A percentile compares a stretch with the other conserved stretches of the same genome.
These are phyloP conservation scores for Phytophthora macrochlamydospora DNA, from an alignment of 352 stramenopile species.

Conservation along the genomic window DNA sequence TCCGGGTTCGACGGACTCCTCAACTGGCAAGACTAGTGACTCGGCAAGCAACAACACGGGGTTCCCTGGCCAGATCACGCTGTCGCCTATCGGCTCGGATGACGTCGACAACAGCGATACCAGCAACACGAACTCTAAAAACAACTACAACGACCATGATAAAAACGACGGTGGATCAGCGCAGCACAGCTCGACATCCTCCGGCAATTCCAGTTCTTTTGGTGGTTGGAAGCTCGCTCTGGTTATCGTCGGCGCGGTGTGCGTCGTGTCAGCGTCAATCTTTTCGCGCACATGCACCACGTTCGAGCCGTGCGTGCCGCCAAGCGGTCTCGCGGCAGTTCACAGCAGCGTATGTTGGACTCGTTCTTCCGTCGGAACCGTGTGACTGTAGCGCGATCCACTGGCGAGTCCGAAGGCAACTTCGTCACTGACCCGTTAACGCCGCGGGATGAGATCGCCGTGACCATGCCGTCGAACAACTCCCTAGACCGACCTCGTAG, in stretches of 20 bases:
- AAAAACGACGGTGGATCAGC: constrained; percentile 12
- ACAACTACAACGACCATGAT: constrained; percentile 3
- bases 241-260: constrained; percentile 54
- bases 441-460: constrained; percentile 37
- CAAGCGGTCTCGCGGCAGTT: constrained; percentile 35
- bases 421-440: constrained; percentile 40
- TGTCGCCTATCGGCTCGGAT: constrained; percentile 41
- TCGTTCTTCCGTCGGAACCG: constrained; percentile 60
- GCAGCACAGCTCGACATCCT: constrained; percentile 20
- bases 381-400: constrained; percentile 36
- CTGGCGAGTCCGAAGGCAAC: constrained; percentile 20
- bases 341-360: constrained; percentile 53
- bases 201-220: constrained; percentile 25
- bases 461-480: constrained; percentile 30
- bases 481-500: constrained; percentile 2
- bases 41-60: constrained; percentile 21
- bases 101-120: constrained; percentile 10
- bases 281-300: constrained; percentile 61
- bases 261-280: constrained; percentile 49
- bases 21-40: constrained; percentile 3
- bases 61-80: constrained; percentile 24
- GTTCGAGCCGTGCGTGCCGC: constrained; percentile 29
- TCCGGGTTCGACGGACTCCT: constrained; percentile 5
- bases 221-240: constrained; percentile 43
- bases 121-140: neutral